Evolutionary conservation across 1,284 basidiomycete species (phyloP), one percentile per base, ranked within the genome.

Genomic region (Microbotryum scabiosae): DNA sequence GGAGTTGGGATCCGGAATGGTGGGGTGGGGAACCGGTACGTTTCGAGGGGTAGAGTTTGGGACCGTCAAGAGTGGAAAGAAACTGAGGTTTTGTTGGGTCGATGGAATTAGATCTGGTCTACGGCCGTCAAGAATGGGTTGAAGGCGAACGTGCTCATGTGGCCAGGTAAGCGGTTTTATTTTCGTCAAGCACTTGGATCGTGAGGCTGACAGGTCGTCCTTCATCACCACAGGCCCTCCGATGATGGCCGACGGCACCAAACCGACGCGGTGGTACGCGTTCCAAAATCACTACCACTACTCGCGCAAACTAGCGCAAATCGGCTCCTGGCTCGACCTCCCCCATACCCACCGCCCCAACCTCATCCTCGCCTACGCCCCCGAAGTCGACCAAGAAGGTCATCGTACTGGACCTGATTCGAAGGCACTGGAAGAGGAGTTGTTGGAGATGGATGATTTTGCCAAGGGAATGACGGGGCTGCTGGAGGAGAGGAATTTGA

Each of bases 61-160:
- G 23, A 21, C 54, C 12, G 8, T 20, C 23, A n/a, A 5, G 48
- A 50, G 25, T 2, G n/a, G 50, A 32, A 14, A 26, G 50, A 32
- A 14, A 26, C 48, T 26, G 3, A 14, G 20, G 9, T 12, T 18
- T 41, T 41, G 36, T 6, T 41, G 12, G 2, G 7, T 23, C 18
- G 7, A 2, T 32, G 26, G 5, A 2, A 3, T 14, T 60, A 90
- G 88, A 85, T 92, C 79, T 94, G 90, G 90, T 87, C 89, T 70
- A 90, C 89, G 0, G 87, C 85, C 2, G 81, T 80, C 62, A 84
- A 83, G 64, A 83, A 84, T 6, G 85, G 85, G 0, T 73, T 90
- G n/a, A 79, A 82, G 43, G 85, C 87, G 4, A 89, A 87, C 0
- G 90, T 90, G 66, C 79, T 90, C 52, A 93, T 93, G 90, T 93